Evolutionary conservation across 2,329 filamentous ascomycete species (phyloP), one percentile per base, ranked within the genome.

Genomic region (Colletotrichum agaves): DNA sequence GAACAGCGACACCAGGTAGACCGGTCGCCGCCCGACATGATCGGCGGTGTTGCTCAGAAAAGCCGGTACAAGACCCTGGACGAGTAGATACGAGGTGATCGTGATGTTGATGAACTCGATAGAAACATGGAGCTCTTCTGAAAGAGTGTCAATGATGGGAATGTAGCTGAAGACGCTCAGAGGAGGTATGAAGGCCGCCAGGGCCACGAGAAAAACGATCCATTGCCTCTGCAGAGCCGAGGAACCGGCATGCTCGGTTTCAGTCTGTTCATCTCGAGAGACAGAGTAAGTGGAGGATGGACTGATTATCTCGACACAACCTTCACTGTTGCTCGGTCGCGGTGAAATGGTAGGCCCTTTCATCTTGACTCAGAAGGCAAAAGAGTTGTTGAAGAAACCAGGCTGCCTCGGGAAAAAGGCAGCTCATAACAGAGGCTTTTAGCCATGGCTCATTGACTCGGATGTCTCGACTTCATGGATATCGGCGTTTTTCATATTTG

Each of bases 31-130:
- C 10, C 62, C 56, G 7, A 58, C 21, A 17, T 58, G 57, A 58
- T 84, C 82, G 0, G 81, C 78, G 13, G 83, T 75, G n/a, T 76
- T 77, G 7, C 80, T 82, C 17, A 80, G 76, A 31, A 83, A 73
- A 8, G 76, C 76, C 0, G 83, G 83, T 0, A 79, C 77, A 8
- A 85, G 71, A 5, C 78, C 82, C 72, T 83, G 82, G 13, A 84
- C 77, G 35, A 84, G 75, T 73, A 80, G 75, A 64, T 81, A 81
- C 0, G 77, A 76, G 5, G 80, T 81, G 50, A 81, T 72, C 6
- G 78, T 78, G 23, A 81, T 67, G 65, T 80, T 80, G 55, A 81
- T 63, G 44, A 75, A 64, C 35, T 73, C 69, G 5, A 70, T 37
- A 17, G 72, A 72, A 23, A 74, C 72, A 44, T 57, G 35, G 15